phyloP scores from a whole-genome alignment of 768 basidiomycete genomes.

The Xerocomus brunneocitrinus region DNA sequence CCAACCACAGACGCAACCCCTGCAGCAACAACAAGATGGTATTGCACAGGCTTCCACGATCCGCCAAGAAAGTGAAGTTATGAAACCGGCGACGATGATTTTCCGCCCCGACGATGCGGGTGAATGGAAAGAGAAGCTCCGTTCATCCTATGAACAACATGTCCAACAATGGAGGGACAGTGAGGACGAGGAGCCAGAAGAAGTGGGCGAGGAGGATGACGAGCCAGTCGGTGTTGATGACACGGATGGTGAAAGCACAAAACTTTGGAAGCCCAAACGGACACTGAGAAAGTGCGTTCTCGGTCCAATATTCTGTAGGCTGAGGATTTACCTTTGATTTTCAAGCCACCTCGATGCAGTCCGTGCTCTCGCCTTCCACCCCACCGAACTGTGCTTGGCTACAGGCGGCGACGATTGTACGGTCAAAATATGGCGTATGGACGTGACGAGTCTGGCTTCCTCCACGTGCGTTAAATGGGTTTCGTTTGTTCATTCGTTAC shows the following conservation, averaged over 20 bases:
- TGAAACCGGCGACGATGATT: constrained; percentile 57
- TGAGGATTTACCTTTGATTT: constrained; percentile 2
- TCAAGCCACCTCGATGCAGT: constrained; percentile 89
- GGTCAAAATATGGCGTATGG: constrained; percentile 93
- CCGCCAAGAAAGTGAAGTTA: constrained; percentile 16
- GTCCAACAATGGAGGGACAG: constrained; percentile 41
- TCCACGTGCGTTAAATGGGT: constrained; percentile 56
- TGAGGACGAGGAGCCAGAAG: constrained; percentile 56
- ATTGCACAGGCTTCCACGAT: constrained; percentile 8
- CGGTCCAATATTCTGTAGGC: not conserved
- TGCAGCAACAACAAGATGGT: constrained; percentile 20
- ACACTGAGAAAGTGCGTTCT: constrained; percentile 83
- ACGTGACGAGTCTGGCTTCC: constrained; percentile 68
- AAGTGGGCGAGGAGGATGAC: constrained; percentile 65
- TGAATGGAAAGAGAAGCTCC: constrained; percentile 81
- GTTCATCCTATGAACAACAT: constrained; percentile 54
- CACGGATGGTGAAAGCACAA: constrained; percentile 62
- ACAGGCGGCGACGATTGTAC: constrained; percentile 94
- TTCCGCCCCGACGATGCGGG: constrained; percentile 83
- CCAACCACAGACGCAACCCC: constrained; percentile 14
- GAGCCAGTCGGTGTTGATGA: constrained; percentile 51
- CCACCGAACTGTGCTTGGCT: constrained; percentile 78
- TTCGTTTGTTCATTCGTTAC: not conserved
- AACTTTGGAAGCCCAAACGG: constrained; percentile 82
- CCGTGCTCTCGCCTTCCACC: constrained; percentile 86